phyloP scores from a whole-genome alignment of 164 flowering plant genomes.

The Vitis rupestris region DNA sequence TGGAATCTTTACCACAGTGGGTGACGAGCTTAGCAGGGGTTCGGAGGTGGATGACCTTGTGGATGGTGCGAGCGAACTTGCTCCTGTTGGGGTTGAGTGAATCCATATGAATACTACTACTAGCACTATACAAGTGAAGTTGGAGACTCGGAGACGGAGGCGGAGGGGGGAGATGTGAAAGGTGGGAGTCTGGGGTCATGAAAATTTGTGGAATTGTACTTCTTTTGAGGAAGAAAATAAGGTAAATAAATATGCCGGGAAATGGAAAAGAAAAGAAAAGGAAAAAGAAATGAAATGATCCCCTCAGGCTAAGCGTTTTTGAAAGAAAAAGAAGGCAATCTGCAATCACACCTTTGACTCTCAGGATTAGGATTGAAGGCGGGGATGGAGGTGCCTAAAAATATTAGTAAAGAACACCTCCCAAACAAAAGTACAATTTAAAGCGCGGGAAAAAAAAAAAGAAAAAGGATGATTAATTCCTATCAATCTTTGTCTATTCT shows the following conservation, averaged over 20 bases:
- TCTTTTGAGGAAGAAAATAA: too few species aligned
- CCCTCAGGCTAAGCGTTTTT: background rate
- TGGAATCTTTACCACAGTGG: conserved; percentile 34
- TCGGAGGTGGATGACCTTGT: conserved; percentile 32
- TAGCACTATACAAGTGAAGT: too few species aligned
- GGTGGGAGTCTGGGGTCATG: too few species aligned
- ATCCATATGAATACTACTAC: conserved; percentile 23
- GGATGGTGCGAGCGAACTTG: conserved; percentile 29
- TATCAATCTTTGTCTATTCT: background rate
- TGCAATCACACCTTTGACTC: conserved; percentile 15
- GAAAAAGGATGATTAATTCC: background rate
- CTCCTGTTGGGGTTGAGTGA: conserved; percentile 21
- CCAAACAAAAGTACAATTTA: conserved; percentile 10
- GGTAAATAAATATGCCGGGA: too few species aligned
- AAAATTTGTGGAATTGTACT: too few species aligned
- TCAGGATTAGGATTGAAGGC: background rate
- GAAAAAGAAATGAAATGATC: background rate
- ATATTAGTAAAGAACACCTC: background rate
- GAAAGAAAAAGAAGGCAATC: background rate
- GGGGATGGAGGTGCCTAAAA: conserved; percentile 4
- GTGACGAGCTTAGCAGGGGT: conserved; percentile 20
- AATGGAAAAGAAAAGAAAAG: background rate
- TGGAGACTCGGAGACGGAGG: too few species aligned
- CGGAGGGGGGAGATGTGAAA: background rate
- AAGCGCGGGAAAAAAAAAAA: conserved; percentile 31